Evolutionary conservation across 2,329 filamentous ascomycete species (phyloP), one percentile per base, ranked within the genome.

Genomic region (Balansia obtecta): DNA sequence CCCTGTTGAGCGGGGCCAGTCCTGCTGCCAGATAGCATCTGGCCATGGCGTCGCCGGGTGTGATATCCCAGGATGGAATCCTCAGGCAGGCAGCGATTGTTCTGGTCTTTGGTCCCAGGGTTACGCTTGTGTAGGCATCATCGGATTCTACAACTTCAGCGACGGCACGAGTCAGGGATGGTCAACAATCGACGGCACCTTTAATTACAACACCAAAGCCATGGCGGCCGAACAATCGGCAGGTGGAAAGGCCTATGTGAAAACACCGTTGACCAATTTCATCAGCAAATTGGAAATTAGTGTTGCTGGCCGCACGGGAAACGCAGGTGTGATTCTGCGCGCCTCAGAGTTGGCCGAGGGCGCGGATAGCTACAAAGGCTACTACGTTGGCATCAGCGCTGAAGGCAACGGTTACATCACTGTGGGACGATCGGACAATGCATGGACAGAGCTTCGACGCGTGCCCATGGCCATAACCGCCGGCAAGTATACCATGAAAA

Each of bases 1-100:
- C 46, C 45, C 20, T 13, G 56, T 60, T 27, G n/a, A 49, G 20
- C 12, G 44, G 7, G 56, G 53, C 20, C 48, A 60, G 7, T 52
- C 16, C 7, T 64, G 63, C 45, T 30, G 33, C 33, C 2, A 7
- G 3, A 41, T 46, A 37, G 44, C 44, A 6, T 8, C 13, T 11
- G 6, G 10, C 11, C 37, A 22, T 11, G 44, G 44, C 15, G 37
- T 46, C 16, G 10, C 44, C n/a, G 11, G 20, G 13, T 16, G 12
- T 8, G 44, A 46, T 22, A 15, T 46, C 16, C 5, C 11, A 13
- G 13, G 13, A 6, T 46, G 44, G n/a, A 22, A 46, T 16, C 13
- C 11, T 13, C n/a, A 13, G 20, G 9, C 32, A 9, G 43, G 43
- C 20, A 27, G 8, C 12, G 2, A 8, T 13, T 33, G 43, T 22